Percentiles rank a stretch among this genome's conserved stretches.
These are phyloP conservation scores for Saturnispora gosingensis DNA, from an alignment of 805 yeast genomes.

Conservation along the genomic window DNA sequence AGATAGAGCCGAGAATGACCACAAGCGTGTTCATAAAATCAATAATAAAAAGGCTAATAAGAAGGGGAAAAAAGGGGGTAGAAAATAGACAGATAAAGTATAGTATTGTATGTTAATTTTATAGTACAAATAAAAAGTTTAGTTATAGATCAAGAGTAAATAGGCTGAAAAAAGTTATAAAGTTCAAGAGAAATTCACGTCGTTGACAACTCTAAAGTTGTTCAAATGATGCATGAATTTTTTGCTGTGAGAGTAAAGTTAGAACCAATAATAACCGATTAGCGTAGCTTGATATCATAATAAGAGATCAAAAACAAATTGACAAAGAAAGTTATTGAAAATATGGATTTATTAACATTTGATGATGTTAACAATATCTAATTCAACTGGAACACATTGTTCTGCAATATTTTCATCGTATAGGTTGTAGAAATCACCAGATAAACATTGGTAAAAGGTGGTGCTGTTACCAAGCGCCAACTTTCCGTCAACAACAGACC, in stretches of 20 bases:
- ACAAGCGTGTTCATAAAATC: constrained; percentile 28
- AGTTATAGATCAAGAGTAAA: not conserved
- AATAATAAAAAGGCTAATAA: constrained; percentile 17
- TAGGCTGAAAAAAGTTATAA: not conserved
- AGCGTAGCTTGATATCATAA: not conserved
- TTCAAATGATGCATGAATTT: not conserved
- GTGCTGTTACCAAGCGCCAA: constrained; percentile 56
- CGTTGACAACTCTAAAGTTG: not conserved
- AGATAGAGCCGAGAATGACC: constrained; percentile 52
- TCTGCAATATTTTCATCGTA: constrained; percentile 54
- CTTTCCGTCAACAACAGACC: constrained; percentile 51
- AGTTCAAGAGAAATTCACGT: not conserved
- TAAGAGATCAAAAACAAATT: not conserved
- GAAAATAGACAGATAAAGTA: constrained; percentile 3
- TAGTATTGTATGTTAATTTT: not conserved
- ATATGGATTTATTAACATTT: constrained; percentile 30
- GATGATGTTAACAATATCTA: constrained; percentile 50
- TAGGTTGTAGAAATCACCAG: constrained; percentile 72
- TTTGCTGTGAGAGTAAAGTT: constrained; percentile 1
- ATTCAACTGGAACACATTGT: constrained; percentile 56
- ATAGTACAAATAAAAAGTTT: not conserved
- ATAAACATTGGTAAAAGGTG: constrained; percentile 63
- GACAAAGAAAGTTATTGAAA: not conserved
- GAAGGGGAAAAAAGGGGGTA: constrained; percentile 24
- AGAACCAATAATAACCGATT: not conserved